These are phyloP conservation scores for Pichia gijzeniarum DNA, from an alignment of 805 yeast genomes.

Conservation along the genomic window DNA sequence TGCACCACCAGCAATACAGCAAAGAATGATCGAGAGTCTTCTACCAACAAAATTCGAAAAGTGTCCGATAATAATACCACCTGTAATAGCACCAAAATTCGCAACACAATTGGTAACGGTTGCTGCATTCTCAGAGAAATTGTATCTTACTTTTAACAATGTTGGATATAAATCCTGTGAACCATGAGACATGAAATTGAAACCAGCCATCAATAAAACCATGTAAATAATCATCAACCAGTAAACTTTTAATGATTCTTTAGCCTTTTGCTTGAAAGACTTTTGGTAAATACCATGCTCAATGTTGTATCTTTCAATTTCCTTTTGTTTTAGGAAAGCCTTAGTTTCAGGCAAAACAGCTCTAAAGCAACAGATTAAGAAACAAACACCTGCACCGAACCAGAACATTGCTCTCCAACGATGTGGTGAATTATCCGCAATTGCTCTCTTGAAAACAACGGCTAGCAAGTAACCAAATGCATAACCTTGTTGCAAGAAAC, in stretches of 20 bases:
- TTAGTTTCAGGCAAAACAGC: conserved; percentile 45
- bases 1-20: conserved; percentile 53
- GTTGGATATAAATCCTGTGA: conserved; percentile 61
- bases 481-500: conserved; percentile 76
- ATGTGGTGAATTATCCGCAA: conserved; percentile 45
- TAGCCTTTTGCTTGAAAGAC: conserved; percentile 30
- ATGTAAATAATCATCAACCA: conserved; percentile 56
- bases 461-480: conserved; percentile 64
- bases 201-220: conserved; percentile 55
- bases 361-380: conserved; percentile 38
- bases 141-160: conserved; percentile 40
- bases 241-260: conserved; percentile 36
- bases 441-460: conserved; percentile 58
- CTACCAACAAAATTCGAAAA: conserved; percentile 50
- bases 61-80: conserved; percentile 53
- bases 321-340: conserved; percentile 39
- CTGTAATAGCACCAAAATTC: conserved; percentile 51
- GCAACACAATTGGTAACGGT: conserved; percentile 54
- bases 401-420: conserved; percentile 64
- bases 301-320: conserved; percentile 28
- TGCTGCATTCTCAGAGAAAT: conserved; percentile 35
- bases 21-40: conserved; percentile 44
- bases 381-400: conserved; percentile 59
- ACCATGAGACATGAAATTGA: conserved; percentile 58
- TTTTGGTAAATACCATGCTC: conserved; percentile 28